These are phyloP conservation scores for Trichophyton schoenleinii DNA, from an alignment of 2,329 filamentous ascomycete species.

Conservation along the genomic window DNA sequence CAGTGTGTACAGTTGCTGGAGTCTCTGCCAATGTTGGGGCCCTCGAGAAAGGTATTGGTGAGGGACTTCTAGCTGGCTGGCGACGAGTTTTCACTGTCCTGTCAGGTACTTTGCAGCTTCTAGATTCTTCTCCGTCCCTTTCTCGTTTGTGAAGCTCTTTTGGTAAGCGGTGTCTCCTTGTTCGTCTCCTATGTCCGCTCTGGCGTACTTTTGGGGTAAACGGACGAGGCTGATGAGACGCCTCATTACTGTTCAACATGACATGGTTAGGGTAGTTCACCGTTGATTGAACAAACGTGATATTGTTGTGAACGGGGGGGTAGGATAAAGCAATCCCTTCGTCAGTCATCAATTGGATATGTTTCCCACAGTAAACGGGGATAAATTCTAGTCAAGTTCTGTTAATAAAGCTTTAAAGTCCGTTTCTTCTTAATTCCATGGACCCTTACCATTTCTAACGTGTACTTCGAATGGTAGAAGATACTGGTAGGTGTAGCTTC, in stretches of 20 bases:
- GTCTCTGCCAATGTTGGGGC: not conserved
- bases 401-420: not conserved
- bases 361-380: not conserved
- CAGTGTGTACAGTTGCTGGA: not conserved
- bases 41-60: not conserved
- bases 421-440: not conserved
- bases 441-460: not conserved
- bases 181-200: not conserved
- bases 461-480: not conserved
- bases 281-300: not conserved
- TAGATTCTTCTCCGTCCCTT: not conserved
- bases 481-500: not conserved
- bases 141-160: not conserved
- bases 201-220: not conserved
- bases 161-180: not conserved
- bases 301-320: not conserved
- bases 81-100: not conserved
- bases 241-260: not conserved
- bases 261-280: not conserved
- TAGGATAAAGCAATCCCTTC: not conserved
- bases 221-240: not conserved
- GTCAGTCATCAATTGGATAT: not conserved
- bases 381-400: not conserved
- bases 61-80: not conserved
- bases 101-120: not conserved